These are phyloP conservation scores for Suillus clintonianus DNA, from an alignment of 768 basidiomycete species.

Conservation along the genomic window DNA sequence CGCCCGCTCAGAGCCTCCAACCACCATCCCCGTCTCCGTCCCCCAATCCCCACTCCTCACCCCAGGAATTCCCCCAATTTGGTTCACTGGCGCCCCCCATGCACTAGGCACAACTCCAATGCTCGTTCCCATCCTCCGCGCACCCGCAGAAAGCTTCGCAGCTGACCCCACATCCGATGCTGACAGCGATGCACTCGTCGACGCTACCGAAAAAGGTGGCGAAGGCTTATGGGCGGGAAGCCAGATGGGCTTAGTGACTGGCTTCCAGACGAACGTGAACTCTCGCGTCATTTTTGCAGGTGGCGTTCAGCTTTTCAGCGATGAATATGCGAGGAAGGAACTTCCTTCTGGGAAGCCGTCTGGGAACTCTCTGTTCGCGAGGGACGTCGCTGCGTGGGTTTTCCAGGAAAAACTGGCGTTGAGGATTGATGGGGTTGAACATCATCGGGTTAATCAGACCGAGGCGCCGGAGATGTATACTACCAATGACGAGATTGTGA, in stretches of 20 bases:
- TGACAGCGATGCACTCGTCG: constrained; percentile 46
- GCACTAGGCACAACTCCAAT: constrained; percentile 74
- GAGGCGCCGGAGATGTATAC: constrained; percentile 74
- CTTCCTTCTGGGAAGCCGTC: constrained; percentile 60
- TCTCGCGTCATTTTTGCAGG: constrained; percentile 83
- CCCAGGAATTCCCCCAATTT: constrained; percentile 55
- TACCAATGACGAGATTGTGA: constrained; percentile 81
- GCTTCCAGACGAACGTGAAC: constrained; percentile 83
- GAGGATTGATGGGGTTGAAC: constrained; percentile 72
- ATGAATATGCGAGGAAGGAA: constrained; percentile 68
- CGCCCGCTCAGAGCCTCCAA: constrained; percentile 61
- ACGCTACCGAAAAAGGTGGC: constrained; percentile 72
- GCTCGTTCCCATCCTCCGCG: constrained; percentile 78
- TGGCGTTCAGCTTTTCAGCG: constrained; percentile 75
- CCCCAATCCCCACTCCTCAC: constrained; percentile 47
- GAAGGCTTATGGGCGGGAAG: constrained; percentile 86
- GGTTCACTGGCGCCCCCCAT: constrained; percentile 75
- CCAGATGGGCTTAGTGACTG: constrained; percentile 75
- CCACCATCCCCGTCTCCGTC: constrained; percentile 65
- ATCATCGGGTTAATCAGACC: constrained; percentile 69
- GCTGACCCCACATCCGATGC: constrained; percentile 51
- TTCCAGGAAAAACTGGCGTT: constrained; percentile 87
- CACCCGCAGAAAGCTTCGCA: constrained; percentile 75
- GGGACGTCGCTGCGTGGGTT: constrained; percentile 83
- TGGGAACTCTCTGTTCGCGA: constrained; percentile 74